phyloP scores from a whole-genome alignment of 73 alveolate genomes.

The Symbiodinium pilosum region DNA sequence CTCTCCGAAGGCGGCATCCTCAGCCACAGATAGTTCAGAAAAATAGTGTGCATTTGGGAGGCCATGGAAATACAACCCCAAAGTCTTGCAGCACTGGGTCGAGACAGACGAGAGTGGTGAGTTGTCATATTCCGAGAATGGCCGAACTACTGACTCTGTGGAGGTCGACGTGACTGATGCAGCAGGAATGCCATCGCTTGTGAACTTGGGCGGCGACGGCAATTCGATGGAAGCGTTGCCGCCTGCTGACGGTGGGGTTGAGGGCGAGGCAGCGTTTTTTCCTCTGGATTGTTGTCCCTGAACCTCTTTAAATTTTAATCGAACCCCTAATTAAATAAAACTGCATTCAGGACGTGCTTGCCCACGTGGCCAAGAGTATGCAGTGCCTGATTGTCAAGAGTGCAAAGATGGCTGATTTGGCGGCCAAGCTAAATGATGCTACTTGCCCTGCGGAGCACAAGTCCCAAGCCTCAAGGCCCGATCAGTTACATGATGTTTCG shows the following conservation, averaged over 20 bases:
- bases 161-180: no score
- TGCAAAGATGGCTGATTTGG: background rate
- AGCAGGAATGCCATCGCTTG: no score
- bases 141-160: no score
- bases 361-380: background rate
- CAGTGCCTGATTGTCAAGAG: background rate
- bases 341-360: background rate
- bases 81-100: background rate
- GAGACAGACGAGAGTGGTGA: slow-evolving; percentile 32
- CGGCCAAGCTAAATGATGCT: background rate
- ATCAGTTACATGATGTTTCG: no score
- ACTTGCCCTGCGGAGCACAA: background rate
- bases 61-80: slow-evolving; percentile 39
- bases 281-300: background rate
- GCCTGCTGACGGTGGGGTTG: background rate
- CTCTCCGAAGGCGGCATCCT: background rate
- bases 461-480: no score
- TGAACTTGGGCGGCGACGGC: no score
- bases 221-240: background rate
- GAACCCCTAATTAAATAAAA: no score
- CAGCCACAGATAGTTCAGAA: background rate
- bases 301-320: no score
- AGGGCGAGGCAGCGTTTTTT: background rate
- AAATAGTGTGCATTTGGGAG: background rate
- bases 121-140: no score